These are phyloP conservation scores for Flaveria bidentis DNA, from an alignment of 129 eudicot genomes.

Conservation along the genomic window DNA sequence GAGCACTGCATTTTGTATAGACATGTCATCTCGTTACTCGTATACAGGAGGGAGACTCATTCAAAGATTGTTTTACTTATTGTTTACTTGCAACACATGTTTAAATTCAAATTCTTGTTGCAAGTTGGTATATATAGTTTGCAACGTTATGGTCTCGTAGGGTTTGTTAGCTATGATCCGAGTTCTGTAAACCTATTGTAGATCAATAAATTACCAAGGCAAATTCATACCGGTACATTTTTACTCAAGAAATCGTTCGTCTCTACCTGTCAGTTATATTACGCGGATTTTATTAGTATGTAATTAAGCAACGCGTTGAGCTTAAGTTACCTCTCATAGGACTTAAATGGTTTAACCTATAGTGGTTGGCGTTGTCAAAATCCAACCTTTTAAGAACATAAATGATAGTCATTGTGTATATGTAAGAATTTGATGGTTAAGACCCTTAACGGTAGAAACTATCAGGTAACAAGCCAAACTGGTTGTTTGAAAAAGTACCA, in stretches of 20 bases:
- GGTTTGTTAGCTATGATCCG: conserved; percentile 28
- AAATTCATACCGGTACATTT: not conserved
- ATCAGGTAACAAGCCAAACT: no score
- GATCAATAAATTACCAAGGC: conserved; percentile 39
- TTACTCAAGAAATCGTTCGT: not conserved
- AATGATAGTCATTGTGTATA: not conserved
- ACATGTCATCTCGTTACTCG: conserved; percentile 31
- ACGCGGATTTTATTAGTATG: not conserved
- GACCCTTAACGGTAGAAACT: no score
- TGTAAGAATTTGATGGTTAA: not conserved
- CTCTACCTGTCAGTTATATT: not conserved
- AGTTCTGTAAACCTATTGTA: conserved; percentile 33
- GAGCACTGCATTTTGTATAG: conserved; percentile 54
- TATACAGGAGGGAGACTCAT: conserved; percentile 31
- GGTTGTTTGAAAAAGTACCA: no score
- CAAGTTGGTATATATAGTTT: conserved; percentile 39
- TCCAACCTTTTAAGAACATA: not conserved
- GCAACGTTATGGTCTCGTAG: conserved; percentile 23
- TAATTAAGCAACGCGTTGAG: not conserved
- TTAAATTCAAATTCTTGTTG: conserved; percentile 39
- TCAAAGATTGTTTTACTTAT: conserved; percentile 34
- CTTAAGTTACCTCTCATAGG: not conserved
- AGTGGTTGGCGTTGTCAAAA: not conserved
- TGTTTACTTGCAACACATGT: conserved; percentile 28
- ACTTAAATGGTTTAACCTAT: not conserved